Evolutionary conservation across 805 yeast genomes (phyloP).

Genomic region (Candida vartiovaarae): DNA sequence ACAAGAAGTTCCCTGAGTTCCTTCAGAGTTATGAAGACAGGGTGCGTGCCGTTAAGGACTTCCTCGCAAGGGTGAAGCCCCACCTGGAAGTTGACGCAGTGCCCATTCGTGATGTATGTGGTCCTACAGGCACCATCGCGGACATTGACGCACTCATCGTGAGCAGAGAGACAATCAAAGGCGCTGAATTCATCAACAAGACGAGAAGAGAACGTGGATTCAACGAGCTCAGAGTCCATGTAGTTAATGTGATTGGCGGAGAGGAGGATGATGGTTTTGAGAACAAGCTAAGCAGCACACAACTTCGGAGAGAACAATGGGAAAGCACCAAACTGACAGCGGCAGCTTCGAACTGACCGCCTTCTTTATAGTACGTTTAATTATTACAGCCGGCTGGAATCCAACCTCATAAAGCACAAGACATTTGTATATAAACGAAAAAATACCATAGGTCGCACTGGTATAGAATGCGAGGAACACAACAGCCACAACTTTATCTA

Average conservation of each 20-base stretch:
- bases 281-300: slow-evolving; percentile 82
- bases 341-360: neutral
- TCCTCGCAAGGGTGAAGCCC: slow-evolving; percentile 45
- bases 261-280: slow-evolving; percentile 46
- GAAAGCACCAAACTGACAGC: slow-evolving; percentile 5
- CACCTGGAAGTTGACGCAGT: slow-evolving; percentile 40
- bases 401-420: neutral
- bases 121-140: slow-evolving; percentile 77
- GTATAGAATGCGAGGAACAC: no score
- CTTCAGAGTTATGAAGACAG: slow-evolving; percentile 56
- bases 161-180: slow-evolving; percentile 70
- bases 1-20: slow-evolving; percentile 65
- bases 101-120: slow-evolving; percentile 79
- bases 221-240: slow-evolving; percentile 41
- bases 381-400: no score
- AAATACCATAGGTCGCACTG: no score
- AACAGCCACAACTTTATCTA: slow-evolving; percentile 18
- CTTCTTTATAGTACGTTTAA: no score
- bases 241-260: slow-evolving; percentile 63
- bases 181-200: slow-evolving; percentile 68
- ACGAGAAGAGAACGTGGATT: slow-evolving; percentile 53
- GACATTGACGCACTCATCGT: slow-evolving; percentile 77
- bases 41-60: slow-evolving; percentile 36
- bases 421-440: neutral
- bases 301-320: slow-evolving; percentile 41